Conservation (phyloP, 192 early-diverging fungal genomes). For the Funneliformis geosporum region DNA sequence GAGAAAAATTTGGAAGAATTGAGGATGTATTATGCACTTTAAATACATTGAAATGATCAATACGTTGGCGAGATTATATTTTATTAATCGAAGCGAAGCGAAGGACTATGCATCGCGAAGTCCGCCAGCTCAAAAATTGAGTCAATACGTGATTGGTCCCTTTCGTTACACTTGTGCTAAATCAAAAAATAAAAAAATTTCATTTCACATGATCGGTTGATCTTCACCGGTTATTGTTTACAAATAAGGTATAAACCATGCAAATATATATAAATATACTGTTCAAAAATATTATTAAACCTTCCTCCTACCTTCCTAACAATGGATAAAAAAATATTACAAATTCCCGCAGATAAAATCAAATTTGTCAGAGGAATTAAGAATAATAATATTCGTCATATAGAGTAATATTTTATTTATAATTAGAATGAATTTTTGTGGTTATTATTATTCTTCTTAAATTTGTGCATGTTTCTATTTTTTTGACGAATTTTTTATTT, state of each 20-base stretch:
- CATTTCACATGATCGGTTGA: too few relatives aligned
- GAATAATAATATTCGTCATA: background rate
- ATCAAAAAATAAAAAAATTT: too few relatives aligned
- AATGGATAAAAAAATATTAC: background rate
- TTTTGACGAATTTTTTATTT: background rate
- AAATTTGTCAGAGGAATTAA: background rate
- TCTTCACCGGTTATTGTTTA: too few relatives aligned
- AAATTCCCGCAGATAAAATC: background rate
- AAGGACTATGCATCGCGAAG: too few relatives aligned
- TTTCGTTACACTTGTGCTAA: too few relatives aligned
- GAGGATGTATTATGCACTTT: conserved; percentile 61
- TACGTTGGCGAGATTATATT: background rate
- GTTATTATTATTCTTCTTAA: background rate
- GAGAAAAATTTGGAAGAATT: conserved; percentile 75
- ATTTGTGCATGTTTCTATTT: background rate
- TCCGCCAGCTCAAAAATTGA: too few relatives aligned
- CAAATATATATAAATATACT: too few relatives aligned
- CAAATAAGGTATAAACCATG: too few relatives aligned
- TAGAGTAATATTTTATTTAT: background rate
- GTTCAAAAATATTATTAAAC: too few relatives aligned
- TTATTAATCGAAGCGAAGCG: too few relatives aligned
- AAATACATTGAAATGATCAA: conserved; percentile 28
- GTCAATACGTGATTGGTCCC: too few relatives aligned
- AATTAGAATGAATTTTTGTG: background rate
- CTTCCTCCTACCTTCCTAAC: too few relatives aligned